Percentiles rank a stretch among this genome's conserved stretches.
These are phyloP conservation scores for Solanum habrochaites DNA, from an alignment of 257 asterid species.

Conservation along the genomic window DNA sequence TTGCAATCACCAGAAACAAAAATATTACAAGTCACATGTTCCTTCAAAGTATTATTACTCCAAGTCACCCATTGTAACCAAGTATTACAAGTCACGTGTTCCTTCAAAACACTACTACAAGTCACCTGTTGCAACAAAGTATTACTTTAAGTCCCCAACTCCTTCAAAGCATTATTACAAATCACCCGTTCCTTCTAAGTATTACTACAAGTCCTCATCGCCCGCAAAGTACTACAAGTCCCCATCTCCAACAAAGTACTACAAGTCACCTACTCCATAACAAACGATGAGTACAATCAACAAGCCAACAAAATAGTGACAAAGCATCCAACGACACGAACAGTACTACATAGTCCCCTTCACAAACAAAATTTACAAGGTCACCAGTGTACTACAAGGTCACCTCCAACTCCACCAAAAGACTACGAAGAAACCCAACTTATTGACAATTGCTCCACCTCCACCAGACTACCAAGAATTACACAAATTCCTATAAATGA, in stretches of 20 bases:
- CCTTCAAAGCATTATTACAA: background rate
- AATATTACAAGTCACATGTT: background rate
- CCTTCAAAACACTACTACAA: background rate
- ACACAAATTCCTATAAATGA: background rate
- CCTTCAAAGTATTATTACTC: background rate
- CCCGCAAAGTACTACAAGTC: background rate
- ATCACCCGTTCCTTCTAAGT: background rate
- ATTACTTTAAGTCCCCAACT: background rate
- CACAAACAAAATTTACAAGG: background rate
- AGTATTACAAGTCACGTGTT: background rate
- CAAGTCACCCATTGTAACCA: background rate
- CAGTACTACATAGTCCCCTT: background rate
- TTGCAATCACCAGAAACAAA: background rate
- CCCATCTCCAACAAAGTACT: background rate
- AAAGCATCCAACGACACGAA: too few species aligned
- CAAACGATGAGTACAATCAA: background rate
- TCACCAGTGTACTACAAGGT: background rate
- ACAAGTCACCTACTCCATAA: background rate
- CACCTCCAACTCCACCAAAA: background rate
- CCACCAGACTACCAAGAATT: background rate
- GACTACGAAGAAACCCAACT: background rate
- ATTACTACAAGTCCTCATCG: background rate
- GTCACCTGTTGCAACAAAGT: background rate
- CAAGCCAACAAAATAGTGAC: background rate
- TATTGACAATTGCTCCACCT: background rate